These are phyloP conservation scores for Ceratocystis cacaofunesta DNA, from an alignment of 2,329 filamentous ascomycete species.

Conservation along the genomic window DNA sequence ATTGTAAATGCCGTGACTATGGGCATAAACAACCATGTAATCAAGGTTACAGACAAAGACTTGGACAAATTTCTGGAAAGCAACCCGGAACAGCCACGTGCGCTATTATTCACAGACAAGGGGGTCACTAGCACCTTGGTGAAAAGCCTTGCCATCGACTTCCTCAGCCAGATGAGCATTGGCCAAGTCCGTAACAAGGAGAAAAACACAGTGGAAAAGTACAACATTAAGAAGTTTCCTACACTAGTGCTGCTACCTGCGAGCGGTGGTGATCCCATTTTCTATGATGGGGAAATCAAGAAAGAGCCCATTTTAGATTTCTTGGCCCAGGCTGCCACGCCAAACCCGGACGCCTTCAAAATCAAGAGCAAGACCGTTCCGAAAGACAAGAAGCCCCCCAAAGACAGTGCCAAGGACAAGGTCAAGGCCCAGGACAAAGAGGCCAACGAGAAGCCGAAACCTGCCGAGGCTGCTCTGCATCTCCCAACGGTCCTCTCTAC, in stretches of 20 bases:
- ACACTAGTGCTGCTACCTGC: conserved; percentile 66
- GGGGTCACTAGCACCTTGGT: conserved; percentile 71
- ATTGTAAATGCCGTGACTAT: conserved; percentile 76
- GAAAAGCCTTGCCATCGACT: conserved; percentile 79
- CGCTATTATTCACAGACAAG: conserved; percentile 86
- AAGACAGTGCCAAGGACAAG: conserved; percentile 27
- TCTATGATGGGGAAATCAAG: conserved; percentile 72
- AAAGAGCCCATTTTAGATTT: conserved; percentile 72
- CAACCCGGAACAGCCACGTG: conserved; percentile 57
- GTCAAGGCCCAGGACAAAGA: conserved; percentile 29
- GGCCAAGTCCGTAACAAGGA: conserved; percentile 79
- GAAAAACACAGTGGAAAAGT: conserved; percentile 52
- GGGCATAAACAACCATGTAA: conserved; percentile 86
- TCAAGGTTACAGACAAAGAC: conserved; percentile 63
- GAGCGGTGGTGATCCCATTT: conserved; percentile 49
- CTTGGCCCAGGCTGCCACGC: conserved; percentile 59
- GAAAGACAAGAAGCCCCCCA: conserved; percentile 29
- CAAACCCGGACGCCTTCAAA: conserved; percentile 55
- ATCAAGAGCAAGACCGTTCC: conserved; percentile 31
- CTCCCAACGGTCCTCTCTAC: conserved; percentile 31
- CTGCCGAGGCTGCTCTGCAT: conserved; percentile 42
- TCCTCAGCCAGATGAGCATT: conserved; percentile 61
- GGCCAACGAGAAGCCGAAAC: conserved; percentile 25
- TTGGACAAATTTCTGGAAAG: conserved; percentile 59
- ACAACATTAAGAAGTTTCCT: conserved; percentile 64